A percentile compares a stretch with the other conserved stretches of the same genome.
phyloP scores from a whole-genome alignment of 345 rosid species.

The Mercurialis annua region DNA sequence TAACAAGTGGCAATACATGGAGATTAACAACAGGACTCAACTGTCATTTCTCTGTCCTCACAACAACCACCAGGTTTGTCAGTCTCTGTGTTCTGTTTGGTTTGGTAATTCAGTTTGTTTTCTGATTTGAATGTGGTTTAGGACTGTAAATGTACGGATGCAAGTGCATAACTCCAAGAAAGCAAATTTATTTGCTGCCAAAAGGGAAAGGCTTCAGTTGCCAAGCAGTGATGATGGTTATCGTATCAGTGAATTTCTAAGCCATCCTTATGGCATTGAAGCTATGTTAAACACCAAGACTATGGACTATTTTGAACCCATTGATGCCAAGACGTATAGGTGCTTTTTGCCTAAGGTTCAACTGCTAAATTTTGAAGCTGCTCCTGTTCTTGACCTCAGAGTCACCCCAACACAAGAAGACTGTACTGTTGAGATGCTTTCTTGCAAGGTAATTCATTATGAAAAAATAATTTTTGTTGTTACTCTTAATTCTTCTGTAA shows the following conservation, averaged over 20 bases:
- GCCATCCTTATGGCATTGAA: conserved; percentile 64
- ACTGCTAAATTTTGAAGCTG: conserved; percentile 68
- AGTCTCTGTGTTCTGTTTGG: neutral
- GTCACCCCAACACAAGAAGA: conserved; percentile 53
- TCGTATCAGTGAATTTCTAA: conserved; percentile 55
- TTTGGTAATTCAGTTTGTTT: neutral
- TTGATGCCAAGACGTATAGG: conserved; percentile 62
- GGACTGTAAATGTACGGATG: conserved; percentile 7
- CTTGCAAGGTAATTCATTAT: conserved; percentile 58
- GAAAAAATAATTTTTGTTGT: neutral
- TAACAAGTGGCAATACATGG: neutral
- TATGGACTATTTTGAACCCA: conserved; percentile 49
- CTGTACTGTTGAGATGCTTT: conserved; percentile 72
- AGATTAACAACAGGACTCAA: neutral
- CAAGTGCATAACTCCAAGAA: conserved; percentile 38
- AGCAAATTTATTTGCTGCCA: conserved; percentile 65
- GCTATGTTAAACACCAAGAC: conserved; percentile 64
- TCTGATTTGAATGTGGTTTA: neutral
- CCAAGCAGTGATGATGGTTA: conserved; percentile 35
- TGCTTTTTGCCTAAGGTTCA: conserved; percentile 61
- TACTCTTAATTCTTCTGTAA: neutral
- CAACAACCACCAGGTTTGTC: conserved; percentile 10
- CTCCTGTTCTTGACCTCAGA: conserved; percentile 63
- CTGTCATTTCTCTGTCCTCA: neutral
- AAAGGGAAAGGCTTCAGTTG: conserved; percentile 50